These are phyloP conservation scores for Begonia loranthoides DNA, from an alignment of 306 rosid genomes.

Conservation along the genomic window DNA sequence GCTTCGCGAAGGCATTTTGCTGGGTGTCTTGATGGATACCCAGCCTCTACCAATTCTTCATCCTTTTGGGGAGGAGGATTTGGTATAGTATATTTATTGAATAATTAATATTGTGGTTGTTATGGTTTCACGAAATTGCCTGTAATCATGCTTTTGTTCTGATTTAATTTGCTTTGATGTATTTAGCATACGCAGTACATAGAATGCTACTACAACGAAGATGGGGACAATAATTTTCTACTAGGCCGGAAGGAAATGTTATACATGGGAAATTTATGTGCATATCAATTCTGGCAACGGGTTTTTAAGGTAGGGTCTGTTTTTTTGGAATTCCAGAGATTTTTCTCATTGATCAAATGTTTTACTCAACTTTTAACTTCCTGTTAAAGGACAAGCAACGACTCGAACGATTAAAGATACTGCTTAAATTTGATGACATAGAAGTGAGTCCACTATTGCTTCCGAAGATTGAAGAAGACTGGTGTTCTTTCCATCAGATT, in stretches of 20 bases:
- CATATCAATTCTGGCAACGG: conserved; percentile 86
- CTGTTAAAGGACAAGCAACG: conserved; percentile 42
- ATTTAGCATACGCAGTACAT: conserved; percentile 35
- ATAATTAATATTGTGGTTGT: conserved; percentile 5
- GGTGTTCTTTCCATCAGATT: conserved; percentile 68
- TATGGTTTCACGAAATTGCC: conserved; percentile 12
- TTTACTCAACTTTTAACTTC: conserved; percentile 12
- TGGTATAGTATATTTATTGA: conserved; percentile 36
- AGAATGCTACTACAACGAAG: conserved; percentile 31
- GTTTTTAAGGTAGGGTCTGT: conserved; percentile 48
- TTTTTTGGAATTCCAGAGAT: conserved; percentile 5
- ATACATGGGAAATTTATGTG: conserved; percentile 53
- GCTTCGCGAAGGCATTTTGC: conserved; percentile 77
- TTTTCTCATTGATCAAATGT: not conserved
- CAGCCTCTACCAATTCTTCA: conserved; percentile 76
- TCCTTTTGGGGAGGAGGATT: conserved; percentile 60
- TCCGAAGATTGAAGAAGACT: conserved; percentile 50
- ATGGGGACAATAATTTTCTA: conserved; percentile 21
- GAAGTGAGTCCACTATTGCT: conserved; percentile 17
- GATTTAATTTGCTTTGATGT: conserved; percentile 11
- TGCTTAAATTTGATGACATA: conserved; percentile 23
- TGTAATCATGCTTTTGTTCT: conserved; percentile 5
- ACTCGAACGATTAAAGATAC: conserved; percentile 44
- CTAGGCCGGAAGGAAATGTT: conserved; percentile 39
- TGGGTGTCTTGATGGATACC: conserved; percentile 71